Conservation (phyloP, 2,329 filamentous ascomycete species). For the Colletotrichum sp. region DNA sequence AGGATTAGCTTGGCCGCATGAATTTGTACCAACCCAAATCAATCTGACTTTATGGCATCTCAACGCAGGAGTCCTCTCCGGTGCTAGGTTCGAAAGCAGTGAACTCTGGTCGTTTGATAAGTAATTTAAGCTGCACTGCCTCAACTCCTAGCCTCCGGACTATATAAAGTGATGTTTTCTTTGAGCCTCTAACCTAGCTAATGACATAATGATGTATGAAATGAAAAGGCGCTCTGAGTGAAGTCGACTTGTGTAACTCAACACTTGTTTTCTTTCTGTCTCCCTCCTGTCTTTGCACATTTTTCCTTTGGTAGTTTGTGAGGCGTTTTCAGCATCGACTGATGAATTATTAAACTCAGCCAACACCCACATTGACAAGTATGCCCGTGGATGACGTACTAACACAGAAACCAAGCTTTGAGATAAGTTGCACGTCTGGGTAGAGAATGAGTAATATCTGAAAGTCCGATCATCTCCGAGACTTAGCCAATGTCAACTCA, state of each 20-base stretch:
- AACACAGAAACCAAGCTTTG: not conserved
- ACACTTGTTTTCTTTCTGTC: not conserved
- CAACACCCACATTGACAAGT: not conserved
- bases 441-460: not conserved
- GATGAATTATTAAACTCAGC: not conserved
- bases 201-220: not conserved
- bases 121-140: not conserved
- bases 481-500: not conserved
- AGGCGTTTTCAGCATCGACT: not conserved
- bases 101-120: not conserved
- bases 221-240: accelerated
- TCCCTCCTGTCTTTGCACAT: too few species aligned
- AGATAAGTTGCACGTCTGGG: not conserved
- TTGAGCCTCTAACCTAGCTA: not conserved
- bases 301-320: not conserved
- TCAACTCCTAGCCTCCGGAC: not conserved
- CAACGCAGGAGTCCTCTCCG: not conserved
- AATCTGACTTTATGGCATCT: not conserved
- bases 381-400: not conserved
- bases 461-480: not conserved
- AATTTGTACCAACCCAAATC: not conserved
- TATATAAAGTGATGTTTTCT: not conserved
- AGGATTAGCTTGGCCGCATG: not conserved
- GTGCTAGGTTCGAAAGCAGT: not conserved
- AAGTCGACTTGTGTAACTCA: not conserved